A percentile compares a stretch with the other conserved stretches of the same genome.
Conservation (phyloP, 2,329 filamentous ascomycete genomes). For the Rutstroemia sp. region DNA sequence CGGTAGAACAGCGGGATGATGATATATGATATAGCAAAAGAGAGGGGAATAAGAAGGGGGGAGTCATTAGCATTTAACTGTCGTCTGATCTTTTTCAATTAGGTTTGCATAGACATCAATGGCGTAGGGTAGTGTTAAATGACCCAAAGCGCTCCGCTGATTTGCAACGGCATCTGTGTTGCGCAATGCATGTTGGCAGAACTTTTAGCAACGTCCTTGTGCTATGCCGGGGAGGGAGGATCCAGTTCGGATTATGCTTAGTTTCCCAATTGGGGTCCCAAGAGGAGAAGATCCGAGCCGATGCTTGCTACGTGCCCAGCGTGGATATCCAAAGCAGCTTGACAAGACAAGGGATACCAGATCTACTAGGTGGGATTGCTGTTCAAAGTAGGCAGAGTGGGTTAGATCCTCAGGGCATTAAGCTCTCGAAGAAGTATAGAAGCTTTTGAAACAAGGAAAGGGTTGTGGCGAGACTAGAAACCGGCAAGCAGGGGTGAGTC, state of each 20-base stretch:
- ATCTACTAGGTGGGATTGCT: background rate
- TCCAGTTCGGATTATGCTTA: conserved; percentile 11
- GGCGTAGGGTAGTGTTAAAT: conserved; percentile 25
- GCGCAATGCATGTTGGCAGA: conserved; percentile 14
- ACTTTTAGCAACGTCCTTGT: conserved; percentile 13
- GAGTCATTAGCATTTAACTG: conserved; percentile 28
- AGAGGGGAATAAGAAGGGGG: conserved; percentile 19
- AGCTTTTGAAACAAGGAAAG: conserved; percentile 19
- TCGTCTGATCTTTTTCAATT: conserved; percentile 27
- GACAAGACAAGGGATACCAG: background rate
- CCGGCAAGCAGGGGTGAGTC: background rate
- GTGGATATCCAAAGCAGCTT: background rate
- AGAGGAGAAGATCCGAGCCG: conserved; percentile 21
- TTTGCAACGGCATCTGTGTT: conserved; percentile 40
- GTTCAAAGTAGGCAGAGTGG: conserved; percentile 5
- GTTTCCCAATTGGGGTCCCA: conserved; percentile 18
- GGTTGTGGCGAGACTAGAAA: conserved; percentile 6
- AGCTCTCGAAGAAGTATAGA: conserved; percentile 23
- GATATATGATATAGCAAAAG: conserved; percentile 17
- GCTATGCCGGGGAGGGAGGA: conserved; percentile 23
- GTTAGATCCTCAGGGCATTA: conserved; percentile 14
- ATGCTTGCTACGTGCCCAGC: conserved; percentile 10
- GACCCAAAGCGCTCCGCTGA: conserved; percentile 41
- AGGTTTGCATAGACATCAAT: conserved; percentile 25
- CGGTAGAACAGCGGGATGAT: conserved; percentile 23